Conservation (phyloP, 805 yeast genomes). For the Candida chauliodis region DNA sequence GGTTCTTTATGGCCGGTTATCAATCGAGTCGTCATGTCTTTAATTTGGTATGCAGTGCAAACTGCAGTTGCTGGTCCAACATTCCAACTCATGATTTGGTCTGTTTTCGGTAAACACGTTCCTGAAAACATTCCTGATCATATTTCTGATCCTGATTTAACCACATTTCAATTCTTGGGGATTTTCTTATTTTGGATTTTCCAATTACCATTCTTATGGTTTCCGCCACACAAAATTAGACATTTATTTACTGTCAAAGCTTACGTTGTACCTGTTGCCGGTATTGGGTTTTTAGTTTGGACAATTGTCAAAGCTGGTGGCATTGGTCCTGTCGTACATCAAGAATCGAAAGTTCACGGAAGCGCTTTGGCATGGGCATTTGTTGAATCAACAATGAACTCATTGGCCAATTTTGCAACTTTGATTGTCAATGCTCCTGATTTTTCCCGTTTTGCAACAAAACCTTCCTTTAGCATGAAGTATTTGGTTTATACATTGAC, state of each 20-base stretch:
- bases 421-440: constrained; percentile 86
- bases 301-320: constrained; percentile 77
- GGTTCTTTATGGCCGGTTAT: constrained; percentile 87
- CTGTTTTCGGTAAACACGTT: constrained; percentile 68
- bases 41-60: constrained; percentile 87
- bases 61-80: constrained; percentile 83
- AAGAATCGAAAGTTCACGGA: constrained; percentile 47
- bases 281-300: constrained; percentile 82
- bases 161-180: constrained; percentile 68
- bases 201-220: constrained; percentile 75
- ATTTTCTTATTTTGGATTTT: constrained; percentile 81
- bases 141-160: constrained; percentile 55
- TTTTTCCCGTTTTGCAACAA: constrained; percentile 75
- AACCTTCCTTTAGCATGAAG: constrained; percentile 35
- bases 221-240: constrained; percentile 78
- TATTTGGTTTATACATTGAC: constrained; percentile 49
- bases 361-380: constrained; percentile 79
- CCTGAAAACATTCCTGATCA: constrained; percentile 61
- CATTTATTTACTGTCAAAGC: constrained; percentile 85
- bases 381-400: constrained; percentile 71
- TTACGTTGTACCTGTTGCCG: constrained; percentile 74
- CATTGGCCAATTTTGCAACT: constrained; percentile 83
- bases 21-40: constrained; percentile 84
- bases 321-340: constrained; percentile 66
- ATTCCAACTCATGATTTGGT: constrained; percentile 66